Percentiles rank a stretch among this genome's conserved stretches.
These are phyloP conservation scores for Cryptococcus depauperatus DNA, from an alignment of 1,284 basidiomycete genomes.

Conservation along the genomic window DNA sequence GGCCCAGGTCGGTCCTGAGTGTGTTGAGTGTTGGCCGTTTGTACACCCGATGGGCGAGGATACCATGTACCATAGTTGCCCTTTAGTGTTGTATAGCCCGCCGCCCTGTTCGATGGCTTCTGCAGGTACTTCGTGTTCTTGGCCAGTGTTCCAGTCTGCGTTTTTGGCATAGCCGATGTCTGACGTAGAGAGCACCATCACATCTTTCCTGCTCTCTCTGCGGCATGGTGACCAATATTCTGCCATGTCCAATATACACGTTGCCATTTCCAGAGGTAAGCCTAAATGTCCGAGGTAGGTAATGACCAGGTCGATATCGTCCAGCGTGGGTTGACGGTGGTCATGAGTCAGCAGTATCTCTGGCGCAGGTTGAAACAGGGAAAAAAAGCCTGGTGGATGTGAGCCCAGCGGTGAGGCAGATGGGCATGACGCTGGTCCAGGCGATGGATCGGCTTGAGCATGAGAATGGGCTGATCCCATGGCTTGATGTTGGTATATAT, in stretches of 20 bases:
- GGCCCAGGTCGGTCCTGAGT: conserved; percentile 13
- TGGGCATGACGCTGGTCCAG: not conserved
- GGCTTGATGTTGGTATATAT: not conserved
- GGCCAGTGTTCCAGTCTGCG: conserved; percentile 17
- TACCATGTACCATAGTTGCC: conserved; percentile 30
- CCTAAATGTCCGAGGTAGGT: conserved; percentile 7
- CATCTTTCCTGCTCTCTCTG: conserved; percentile 8
- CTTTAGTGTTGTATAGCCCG: conserved; percentile 19
- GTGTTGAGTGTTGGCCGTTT: not conserved
- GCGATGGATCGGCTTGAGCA: not conserved
- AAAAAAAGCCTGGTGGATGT: conserved; percentile 7
- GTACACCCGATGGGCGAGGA: conserved; percentile 27
- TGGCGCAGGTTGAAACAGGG: conserved; percentile 18
- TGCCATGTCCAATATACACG: conserved; percentile 25
- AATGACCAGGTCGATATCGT: conserved; percentile 12
- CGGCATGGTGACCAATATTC: conserved; percentile 23
- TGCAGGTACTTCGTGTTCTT: conserved; percentile 19
- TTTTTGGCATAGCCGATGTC: not conserved
- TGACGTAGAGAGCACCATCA: conserved; percentile 18
- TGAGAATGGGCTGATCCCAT: conserved; percentile 4
- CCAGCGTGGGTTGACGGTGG: conserved; percentile 9
- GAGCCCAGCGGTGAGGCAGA: not conserved
- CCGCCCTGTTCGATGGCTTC: conserved; percentile 3
- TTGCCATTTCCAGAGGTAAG: conserved; percentile 26
- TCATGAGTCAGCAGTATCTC: conserved; percentile 13